phyloP scores from a whole-genome alignment of 2,329 filamentous ascomycete species.

The Cladophialophora immunda region DNA sequence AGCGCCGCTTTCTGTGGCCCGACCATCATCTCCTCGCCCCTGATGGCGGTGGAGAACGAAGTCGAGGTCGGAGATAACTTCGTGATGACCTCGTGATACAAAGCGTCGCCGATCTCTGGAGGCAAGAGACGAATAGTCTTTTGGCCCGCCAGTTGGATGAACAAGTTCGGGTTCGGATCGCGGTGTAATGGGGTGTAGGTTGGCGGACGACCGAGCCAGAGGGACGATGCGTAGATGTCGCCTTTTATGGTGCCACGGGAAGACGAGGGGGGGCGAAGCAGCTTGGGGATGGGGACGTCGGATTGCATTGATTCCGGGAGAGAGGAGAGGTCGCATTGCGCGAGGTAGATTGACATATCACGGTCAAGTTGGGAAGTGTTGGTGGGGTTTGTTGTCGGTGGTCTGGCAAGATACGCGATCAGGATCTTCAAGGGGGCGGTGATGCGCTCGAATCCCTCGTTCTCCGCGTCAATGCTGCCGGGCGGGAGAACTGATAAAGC shows the following conservation, averaged over 20 bases:
- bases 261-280: constrained; percentile 37
- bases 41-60: constrained; percentile 59
- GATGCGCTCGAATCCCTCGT: constrained; percentile 54
- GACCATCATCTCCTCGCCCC: constrained; percentile 91
- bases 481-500: neutral
- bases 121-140: constrained; percentile 78
- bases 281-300: constrained; percentile 72
- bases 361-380: constrained; percentile 41
- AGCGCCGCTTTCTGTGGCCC: constrained; percentile 74
- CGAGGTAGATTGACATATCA: constrained; percentile 73
- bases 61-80: constrained; percentile 38
- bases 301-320: constrained; percentile 69
- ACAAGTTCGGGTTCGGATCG: constrained; percentile 93
- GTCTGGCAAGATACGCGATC: constrained; percentile 59
- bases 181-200: constrained; percentile 91
- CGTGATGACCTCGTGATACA: constrained; percentile 67
- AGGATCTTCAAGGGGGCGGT: constrained; percentile 68
- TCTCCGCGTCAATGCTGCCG: constrained; percentile 9
- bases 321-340: constrained; percentile 76
- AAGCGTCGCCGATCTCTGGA: constrained; percentile 67
- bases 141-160: constrained; percentile 78
- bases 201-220: constrained; percentile 88
- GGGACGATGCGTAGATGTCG: constrained; percentile 84
- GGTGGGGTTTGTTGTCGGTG: constrained; percentile 40
- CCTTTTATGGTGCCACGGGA: constrained; percentile 73